phyloP scores from a whole-genome alignment of 225 moss, liverwort and hornwort genomes.

The Marchantia paleacea region DNA sequence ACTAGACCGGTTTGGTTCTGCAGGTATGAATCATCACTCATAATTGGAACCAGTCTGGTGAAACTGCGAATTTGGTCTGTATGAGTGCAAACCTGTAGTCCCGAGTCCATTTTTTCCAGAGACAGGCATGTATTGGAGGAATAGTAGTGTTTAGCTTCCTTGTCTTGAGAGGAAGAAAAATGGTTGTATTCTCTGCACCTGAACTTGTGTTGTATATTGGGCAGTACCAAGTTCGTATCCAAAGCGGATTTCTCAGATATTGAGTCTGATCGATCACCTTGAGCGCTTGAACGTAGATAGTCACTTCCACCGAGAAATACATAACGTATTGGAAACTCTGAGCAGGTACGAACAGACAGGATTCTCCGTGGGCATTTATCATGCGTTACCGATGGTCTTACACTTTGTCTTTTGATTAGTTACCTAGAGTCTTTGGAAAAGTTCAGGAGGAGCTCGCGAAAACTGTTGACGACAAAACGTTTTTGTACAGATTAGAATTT shows the following conservation, averaged over 20 bases:
- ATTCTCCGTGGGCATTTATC: no score
- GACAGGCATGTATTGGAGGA: background rate
- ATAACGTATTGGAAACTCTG: background rate
- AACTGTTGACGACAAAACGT: background rate
- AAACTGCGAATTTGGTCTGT: background rate
- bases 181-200: background rate
- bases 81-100: background rate
- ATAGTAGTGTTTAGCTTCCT: background rate
- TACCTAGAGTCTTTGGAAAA: no score
- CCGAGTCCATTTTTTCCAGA: background rate
- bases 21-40: constrained; percentile 4
- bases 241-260: background rate
- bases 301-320: constrained; percentile 13
- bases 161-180: no score
- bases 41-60: background rate
- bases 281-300: constrained; percentile 16
- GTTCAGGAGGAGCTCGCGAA: background rate
- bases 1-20: constrained; percentile 6
- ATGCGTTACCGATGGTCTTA: no score
- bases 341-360: background rate
- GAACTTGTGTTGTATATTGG: background rate
- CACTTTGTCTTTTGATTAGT: no score
- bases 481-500: background rate
- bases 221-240: constrained; percentile 10
- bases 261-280: constrained; percentile 21